Conservation (phyloP, 371 early-diverging fungal species). For the Mucor lusitanicus region DNA sequence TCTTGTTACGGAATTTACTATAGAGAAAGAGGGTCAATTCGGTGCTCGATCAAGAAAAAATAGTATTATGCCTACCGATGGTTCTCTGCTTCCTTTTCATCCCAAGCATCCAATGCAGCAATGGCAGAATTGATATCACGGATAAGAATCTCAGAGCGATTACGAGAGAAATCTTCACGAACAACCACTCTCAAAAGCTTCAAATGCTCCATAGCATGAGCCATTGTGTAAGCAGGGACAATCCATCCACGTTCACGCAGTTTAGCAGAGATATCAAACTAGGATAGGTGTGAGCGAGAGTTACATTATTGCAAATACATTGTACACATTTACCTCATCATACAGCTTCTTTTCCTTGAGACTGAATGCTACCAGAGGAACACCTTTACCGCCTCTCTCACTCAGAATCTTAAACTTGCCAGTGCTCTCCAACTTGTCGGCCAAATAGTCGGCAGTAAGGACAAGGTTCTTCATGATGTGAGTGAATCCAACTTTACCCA, state of each 20-base stretch:
- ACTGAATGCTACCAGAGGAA: slow-evolving; percentile 71
- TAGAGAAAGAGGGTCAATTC: neutral
- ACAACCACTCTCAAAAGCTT: slow-evolving; percentile 45
- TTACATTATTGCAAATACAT: neutral
- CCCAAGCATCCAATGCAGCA: slow-evolving; percentile 12
- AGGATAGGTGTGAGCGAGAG: neutral
- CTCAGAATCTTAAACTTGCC: slow-evolving; percentile 64
- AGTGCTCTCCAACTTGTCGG: slow-evolving; percentile 50
- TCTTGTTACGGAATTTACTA: slow-evolving; percentile 4
- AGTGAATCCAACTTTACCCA: slow-evolving; percentile 61
- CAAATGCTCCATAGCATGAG: slow-evolving; percentile 29
- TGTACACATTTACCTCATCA: slow-evolving; percentile 30
- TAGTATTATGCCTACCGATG: slow-evolving; percentile 10
- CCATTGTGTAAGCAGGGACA: slow-evolving; percentile 56
- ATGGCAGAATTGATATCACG: slow-evolving; percentile 24
- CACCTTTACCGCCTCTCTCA: slow-evolving; percentile 44
- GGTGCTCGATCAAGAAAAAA: neutral
- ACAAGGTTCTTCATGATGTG: slow-evolving; percentile 58
- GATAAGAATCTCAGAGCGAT: slow-evolving; percentile 35
- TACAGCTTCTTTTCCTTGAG: slow-evolving; percentile 34
- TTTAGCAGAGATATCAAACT: slow-evolving; percentile 53
- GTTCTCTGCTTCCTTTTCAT: slow-evolving; percentile 9
- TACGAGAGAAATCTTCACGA: slow-evolving; percentile 42
- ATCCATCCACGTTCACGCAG: slow-evolving; percentile 66
- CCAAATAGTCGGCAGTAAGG: slow-evolving; percentile 51